Conservation (phyloP, 305 asterid genomes). For the Withania somnifera region DNA sequence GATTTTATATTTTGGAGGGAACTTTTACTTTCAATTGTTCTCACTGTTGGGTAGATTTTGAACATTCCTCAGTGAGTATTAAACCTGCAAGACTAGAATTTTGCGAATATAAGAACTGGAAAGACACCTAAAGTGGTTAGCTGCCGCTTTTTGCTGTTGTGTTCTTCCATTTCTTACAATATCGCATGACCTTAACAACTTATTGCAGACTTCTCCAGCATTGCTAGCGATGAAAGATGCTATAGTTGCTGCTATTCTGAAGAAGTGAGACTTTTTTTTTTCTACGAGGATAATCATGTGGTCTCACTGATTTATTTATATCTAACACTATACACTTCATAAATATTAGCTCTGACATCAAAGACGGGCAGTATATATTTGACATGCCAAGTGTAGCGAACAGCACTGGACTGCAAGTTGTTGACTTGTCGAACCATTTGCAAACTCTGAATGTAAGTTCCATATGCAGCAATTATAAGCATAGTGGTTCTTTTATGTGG, state of each 20-base stretch:
- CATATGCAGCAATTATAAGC: not conserved
- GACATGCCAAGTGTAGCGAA: constrained; percentile 73
- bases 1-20: not conserved
- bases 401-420: constrained; percentile 41
- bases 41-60: not conserved
- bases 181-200: constrained; percentile 11
- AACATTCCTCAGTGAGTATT: not conserved
- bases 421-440: constrained; percentile 59
- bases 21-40: not conserved
- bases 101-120: not conserved
- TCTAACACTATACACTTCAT: constrained; percentile 6
- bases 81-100: not conserved
- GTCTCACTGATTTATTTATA: not conserved
- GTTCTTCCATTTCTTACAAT: constrained; percentile 1
- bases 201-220: constrained; percentile 72
- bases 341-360: constrained; percentile 65
- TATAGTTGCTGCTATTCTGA: constrained; percentile 59
- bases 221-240: constrained; percentile 56
- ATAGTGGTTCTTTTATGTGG: not conserved
- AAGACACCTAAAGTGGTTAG: not conserved
- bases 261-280: constrained; percentile 47
- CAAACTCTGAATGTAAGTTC: constrained; percentile 55
- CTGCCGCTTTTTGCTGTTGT: not conserved
- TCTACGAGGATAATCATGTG: constrained; percentile 8
- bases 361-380: constrained; percentile 86